These are phyloP conservation scores for Fusarium subtropicale DNA, from an alignment of 2,329 filamentous ascomycete species.

Conservation along the genomic window DNA sequence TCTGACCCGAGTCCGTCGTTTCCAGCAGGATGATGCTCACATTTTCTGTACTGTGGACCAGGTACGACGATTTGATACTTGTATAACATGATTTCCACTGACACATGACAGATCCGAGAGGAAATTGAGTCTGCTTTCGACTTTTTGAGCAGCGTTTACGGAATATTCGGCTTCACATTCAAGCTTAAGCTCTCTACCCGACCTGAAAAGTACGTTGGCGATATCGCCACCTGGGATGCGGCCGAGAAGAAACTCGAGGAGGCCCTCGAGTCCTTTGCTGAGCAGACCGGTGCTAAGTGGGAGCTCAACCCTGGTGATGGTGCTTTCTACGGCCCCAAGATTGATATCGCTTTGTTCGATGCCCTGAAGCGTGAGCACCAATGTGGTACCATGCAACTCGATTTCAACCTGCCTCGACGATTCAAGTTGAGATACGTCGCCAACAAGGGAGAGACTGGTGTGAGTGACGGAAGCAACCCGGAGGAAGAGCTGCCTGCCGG, in stretches of 20 bases:
- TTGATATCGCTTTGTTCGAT: slow-evolving; percentile 94
- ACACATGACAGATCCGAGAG: slow-evolving; percentile 50
- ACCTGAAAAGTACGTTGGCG: slow-evolving; percentile 87
- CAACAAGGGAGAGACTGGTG: slow-evolving; percentile 60
- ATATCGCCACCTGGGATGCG: slow-evolving; percentile 87
- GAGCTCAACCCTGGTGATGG: slow-evolving; percentile 94
- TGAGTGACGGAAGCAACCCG: slow-evolving; percentile 58
- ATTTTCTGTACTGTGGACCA: slow-evolving; percentile 79
- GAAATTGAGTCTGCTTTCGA: slow-evolving; percentile 84
- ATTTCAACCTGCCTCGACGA: slow-evolving; percentile 76
- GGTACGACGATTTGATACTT: slow-evolving; percentile 37
- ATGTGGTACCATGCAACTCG: slow-evolving; percentile 87
- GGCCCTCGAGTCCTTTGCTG: slow-evolving; percentile 81
- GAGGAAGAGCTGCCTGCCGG: slow-evolving; percentile 68
- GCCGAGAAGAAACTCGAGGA: slow-evolving; percentile 85
- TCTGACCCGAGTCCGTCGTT: slow-evolving; percentile 90
- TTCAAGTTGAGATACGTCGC: slow-evolving; percentile 62
- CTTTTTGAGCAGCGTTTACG: slow-evolving; percentile 80
- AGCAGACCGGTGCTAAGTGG: slow-evolving; percentile 74
- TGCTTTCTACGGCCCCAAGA: slow-evolving; percentile 98
- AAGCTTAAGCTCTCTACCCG: slow-evolving; percentile 95
- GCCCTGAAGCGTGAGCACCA: slow-evolving; percentile 76
- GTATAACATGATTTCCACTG: neutral
- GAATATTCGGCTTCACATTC: slow-evolving; percentile 76
- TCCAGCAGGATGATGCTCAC: slow-evolving; percentile 96